Base-by-base conservation (phyloP, 164 flowering plant genomes). In the Paratinospora sagittata region DNA sequence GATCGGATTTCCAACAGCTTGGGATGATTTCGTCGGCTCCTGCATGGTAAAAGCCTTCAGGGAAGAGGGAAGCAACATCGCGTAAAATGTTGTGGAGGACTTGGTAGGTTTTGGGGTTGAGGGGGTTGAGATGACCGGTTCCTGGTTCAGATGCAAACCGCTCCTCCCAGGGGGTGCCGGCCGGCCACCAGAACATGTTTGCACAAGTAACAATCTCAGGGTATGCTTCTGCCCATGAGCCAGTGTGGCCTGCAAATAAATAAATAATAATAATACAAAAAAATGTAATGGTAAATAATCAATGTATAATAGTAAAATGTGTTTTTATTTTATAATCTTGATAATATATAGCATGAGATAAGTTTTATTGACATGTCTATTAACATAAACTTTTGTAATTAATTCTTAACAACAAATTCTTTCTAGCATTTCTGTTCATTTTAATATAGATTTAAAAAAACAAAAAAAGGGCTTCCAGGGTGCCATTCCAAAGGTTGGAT, bases 191-290 rank as follows among this genome's bases (percentile, higher is more conserved):
- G 71, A 94, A 90, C 89, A 81, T 87, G 78, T 90, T 83, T 7
- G 89, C 93, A 66, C 98, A 94, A 0, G 97, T 74, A 24, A 94
- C 89, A 1, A 94, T 92, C 2, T 94, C 98, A 3, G 98, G 98
- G 73, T 94, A 84, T 2, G 97, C 96, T 79, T 75, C 85, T 0
- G 90, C 96, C 98, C 98, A 94, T 24, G 98, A 92, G 58, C 95
- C 97, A 4, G 98, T 89, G 64, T 94, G 98, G 10, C 86, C 98
- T 91, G 88, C 79, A 83, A 67, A 26, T 7, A 52, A 52, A 10
- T 9, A 45, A 65, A n/a, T n/a, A 8, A 27, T 3, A 27, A 30
- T 3, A 63, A 24, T 27, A 11, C 24, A 21, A 58, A 0, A 58
- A 14, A 57, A 8, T 2, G 23, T 57, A 14, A 30, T 27, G 19